These are phyloP conservation scores for Chlorella sp. DNA, from an alignment of 139 green algal genomes.

Conservation along the genomic window DNA sequence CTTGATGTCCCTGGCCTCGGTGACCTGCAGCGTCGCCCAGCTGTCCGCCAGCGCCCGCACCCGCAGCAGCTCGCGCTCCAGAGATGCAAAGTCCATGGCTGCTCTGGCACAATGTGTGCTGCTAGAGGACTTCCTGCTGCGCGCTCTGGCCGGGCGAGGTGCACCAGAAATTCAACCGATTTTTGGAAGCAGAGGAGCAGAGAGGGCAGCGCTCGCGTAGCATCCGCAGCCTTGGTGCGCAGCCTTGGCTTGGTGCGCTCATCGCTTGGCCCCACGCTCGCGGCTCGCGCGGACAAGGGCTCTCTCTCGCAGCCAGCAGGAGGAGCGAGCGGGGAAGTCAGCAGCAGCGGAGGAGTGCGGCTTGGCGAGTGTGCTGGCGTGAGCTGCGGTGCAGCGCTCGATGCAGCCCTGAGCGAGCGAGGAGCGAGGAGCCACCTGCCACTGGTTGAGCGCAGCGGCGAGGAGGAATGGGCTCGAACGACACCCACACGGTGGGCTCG, in stretches of 20 bases:
- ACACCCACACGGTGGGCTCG: constrained; percentile 62
- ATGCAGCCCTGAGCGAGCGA: not conserved
- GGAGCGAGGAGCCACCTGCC: not conserved
- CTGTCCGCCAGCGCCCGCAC: not conserved
- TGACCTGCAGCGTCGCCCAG: constrained; percentile 1
- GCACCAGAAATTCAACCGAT: not conserved
- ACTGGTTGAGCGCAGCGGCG: no score
- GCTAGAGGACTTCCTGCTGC: no score
- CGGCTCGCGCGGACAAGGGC: not conserved
- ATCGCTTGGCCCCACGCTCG: not conserved
- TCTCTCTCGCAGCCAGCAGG: not conserved
- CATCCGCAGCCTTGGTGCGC: not conserved
- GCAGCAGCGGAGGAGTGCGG: not conserved
- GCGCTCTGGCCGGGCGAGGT: not conserved
- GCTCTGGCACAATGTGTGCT: not conserved
- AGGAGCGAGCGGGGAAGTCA: no score
- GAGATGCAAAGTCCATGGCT: constrained; percentile 11
- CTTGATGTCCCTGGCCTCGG: constrained; percentile 2
- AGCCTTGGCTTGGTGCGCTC: not conserved
- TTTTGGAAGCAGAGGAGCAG: not conserved
- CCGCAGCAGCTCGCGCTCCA: constrained; percentile 16
- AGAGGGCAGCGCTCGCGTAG: not conserved
- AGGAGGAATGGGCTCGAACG: not conserved
- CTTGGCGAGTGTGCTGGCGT: not conserved
- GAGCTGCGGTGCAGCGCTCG: not conserved